Conservation (phyloP, 805 yeast species). For the Yueomyces sinensis region DNA sequence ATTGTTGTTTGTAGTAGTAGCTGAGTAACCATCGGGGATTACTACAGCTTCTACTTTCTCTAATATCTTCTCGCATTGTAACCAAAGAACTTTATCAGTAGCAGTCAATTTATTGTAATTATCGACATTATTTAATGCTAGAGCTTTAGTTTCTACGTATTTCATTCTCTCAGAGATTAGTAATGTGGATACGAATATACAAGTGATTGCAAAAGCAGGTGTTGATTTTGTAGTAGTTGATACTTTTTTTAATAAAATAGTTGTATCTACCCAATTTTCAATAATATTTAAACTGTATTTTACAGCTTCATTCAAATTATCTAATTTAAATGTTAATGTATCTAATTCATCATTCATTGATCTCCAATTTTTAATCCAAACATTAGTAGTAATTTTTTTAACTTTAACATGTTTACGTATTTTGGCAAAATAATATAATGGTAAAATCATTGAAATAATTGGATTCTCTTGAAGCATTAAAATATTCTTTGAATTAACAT, state of each 20-base stretch:
- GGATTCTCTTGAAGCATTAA: conserved; percentile 33
- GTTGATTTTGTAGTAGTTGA: conserved; percentile 58
- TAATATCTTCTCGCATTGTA: conserved; percentile 46
- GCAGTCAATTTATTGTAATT: conserved; percentile 23
- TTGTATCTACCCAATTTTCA: conserved; percentile 59
- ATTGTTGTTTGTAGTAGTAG: no score
- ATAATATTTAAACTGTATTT: conserved; percentile 44
- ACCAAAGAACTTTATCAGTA: conserved; percentile 50
- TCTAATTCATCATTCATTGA: conserved; percentile 43
- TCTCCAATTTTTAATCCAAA: conserved; percentile 56
- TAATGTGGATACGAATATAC: conserved; percentile 44
- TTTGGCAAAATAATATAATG: conserved; percentile 52
- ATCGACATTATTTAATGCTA: conserved; percentile 16
- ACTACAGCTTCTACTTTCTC: conserved; percentile 47
- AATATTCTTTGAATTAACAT: conserved; percentile 31
- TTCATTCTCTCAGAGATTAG: conserved; percentile 48
- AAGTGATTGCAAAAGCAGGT: conserved; percentile 63
- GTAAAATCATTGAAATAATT: conserved; percentile 50
- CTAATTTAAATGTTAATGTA: conserved; percentile 35
- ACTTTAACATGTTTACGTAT: conserved; percentile 50
- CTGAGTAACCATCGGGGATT: conserved; percentile 36
- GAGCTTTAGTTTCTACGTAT: conserved; percentile 36
- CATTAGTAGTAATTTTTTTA: conserved; percentile 45
- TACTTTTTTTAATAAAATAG: conserved; percentile 46
- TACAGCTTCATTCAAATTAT: conserved; percentile 51